A percentile compares a stretch with the other conserved stretches of the same genome.
Conservation (phyloP, 2,329 filamentous ascomycete genomes). For the Penicillium sp. region DNA sequence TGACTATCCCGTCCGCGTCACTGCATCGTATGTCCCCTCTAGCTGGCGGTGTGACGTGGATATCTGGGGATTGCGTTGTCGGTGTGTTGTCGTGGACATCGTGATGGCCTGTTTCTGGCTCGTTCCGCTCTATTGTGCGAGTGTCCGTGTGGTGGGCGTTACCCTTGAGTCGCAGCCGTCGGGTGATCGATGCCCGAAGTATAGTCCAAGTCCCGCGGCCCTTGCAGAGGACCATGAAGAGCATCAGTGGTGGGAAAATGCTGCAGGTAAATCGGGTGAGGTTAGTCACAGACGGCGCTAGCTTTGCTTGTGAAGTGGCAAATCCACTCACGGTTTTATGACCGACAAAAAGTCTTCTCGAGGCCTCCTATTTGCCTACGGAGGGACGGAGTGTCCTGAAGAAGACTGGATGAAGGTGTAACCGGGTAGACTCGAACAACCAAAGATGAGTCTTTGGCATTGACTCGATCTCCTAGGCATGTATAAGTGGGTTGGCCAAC, state of each 20-base stretch:
- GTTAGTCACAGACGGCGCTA: neutral
- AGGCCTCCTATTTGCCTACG: neutral
- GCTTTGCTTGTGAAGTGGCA: neutral
- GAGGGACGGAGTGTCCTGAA: too few relatives aligned
- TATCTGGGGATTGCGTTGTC: neutral
- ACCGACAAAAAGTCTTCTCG: neutral
- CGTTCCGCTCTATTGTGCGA: neutral
- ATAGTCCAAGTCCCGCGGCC: slow-evolving; percentile 3
- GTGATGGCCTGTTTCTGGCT: neutral
- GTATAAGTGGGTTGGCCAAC: neutral
- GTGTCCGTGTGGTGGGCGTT: neutral
- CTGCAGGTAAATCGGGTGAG: neutral
- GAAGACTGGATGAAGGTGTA: neutral
- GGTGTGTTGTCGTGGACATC: neutral
- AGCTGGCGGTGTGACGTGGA: neutral
- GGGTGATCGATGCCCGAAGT: slow-evolving; percentile 7
- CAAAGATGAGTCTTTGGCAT: neutral
- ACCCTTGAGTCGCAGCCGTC: slow-evolving; percentile 1
- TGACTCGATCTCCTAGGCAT: neutral
- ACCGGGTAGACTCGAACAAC: neutral
- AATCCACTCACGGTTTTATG: neutral
- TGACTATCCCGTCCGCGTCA: slow-evolving; percentile 16
- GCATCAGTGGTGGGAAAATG: slow-evolving; percentile 5
- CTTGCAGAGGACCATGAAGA: slow-evolving; percentile 4
- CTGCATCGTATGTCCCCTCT: slow-evolving; percentile 6